Evolutionary conservation across 306 rosid genomes (phyloP).

Genomic region (Inga oerstediana): DNA sequence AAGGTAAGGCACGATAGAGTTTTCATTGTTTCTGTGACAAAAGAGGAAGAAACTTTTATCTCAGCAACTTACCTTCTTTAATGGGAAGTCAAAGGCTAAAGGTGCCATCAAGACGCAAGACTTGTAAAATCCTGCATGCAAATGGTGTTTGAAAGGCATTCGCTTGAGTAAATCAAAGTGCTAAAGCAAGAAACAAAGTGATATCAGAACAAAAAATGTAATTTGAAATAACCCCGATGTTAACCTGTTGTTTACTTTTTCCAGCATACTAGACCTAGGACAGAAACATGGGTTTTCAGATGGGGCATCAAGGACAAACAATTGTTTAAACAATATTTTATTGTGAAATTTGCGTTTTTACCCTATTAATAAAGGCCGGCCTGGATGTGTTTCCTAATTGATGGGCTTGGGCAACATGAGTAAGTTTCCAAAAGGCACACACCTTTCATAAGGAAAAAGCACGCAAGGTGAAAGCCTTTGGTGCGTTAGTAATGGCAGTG

Average conservation of each 20-base stretch:
- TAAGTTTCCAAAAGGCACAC: too few species aligned
- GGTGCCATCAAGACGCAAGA: not conserved
- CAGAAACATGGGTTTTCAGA: not conserved
- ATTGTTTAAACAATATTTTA: too few species aligned
- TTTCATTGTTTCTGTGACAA: not conserved
- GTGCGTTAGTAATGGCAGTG: too few species aligned
- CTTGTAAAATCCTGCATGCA: not conserved
- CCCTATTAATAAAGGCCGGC: too few species aligned
- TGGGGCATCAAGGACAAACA: too few species aligned
- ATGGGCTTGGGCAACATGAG: too few species aligned
- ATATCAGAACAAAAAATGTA: not conserved
- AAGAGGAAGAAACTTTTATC: constrained; percentile 2
- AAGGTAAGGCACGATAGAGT: not conserved
- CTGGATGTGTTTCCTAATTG: too few species aligned
- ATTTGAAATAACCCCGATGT: not conserved
- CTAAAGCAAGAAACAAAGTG: not conserved
- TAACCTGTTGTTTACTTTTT: not conserved
- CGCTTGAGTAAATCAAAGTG: not conserved
- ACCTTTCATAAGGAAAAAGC: too few species aligned
- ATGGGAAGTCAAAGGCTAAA: not conserved
- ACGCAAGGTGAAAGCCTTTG: too few species aligned
- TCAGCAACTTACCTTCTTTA: not conserved
- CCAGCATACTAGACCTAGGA: not conserved
- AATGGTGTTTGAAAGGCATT: not conserved
- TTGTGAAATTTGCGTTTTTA: too few species aligned